Evolutionary conservation across 2,329 filamentous ascomycete genomes (phyloP).

Genomic region (Dichotomopilus funicola): DNA sequence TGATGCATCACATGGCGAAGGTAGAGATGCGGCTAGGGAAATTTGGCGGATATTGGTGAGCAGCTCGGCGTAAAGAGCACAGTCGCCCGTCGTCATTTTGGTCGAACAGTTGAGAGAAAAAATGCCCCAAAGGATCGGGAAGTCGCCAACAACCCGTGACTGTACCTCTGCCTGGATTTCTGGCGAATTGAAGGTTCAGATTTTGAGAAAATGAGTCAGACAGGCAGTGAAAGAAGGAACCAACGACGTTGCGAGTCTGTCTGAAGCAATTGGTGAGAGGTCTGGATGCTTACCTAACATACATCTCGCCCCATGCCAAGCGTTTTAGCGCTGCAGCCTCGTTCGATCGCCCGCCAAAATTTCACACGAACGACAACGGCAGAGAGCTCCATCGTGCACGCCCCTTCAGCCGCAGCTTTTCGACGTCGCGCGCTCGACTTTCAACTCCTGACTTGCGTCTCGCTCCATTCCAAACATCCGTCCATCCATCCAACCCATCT

Average conservation of each 20-base stretch:
- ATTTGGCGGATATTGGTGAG: slow-evolving; percentile 59
- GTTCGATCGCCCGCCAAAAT: slow-evolving; percentile 15
- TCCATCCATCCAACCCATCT: slow-evolving; percentile 6
- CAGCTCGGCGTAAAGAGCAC: slow-evolving; percentile 56
- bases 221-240: background rate
- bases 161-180: too few species aligned
- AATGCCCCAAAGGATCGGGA: background rate
- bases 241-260: background rate
- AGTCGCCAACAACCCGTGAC: too few species aligned
- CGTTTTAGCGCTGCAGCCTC: slow-evolving; percentile 10
- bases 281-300: slow-evolving; percentile 13
- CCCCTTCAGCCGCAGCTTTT: slow-evolving; percentile 5
- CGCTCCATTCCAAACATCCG: background rate
- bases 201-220: too few species aligned
- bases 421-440: background rate
- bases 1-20: slow-evolving; percentile 35
- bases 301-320: slow-evolving; percentile 5
- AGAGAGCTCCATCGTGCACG: slow-evolving; percentile 14
- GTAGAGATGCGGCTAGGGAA: slow-evolving; percentile 49
- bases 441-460: background rate
- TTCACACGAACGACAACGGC: slow-evolving; percentile 10
- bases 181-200: too few species aligned
- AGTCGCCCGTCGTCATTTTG: background rate
- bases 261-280: background rate
- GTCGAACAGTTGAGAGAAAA: background rate